A percentile compares a stretch with the other conserved stretches of the same genome.
phyloP scores from a whole-genome alignment of 2,329 filamentous ascomycete genomes.

The Madurella mycetomatis region DNA sequence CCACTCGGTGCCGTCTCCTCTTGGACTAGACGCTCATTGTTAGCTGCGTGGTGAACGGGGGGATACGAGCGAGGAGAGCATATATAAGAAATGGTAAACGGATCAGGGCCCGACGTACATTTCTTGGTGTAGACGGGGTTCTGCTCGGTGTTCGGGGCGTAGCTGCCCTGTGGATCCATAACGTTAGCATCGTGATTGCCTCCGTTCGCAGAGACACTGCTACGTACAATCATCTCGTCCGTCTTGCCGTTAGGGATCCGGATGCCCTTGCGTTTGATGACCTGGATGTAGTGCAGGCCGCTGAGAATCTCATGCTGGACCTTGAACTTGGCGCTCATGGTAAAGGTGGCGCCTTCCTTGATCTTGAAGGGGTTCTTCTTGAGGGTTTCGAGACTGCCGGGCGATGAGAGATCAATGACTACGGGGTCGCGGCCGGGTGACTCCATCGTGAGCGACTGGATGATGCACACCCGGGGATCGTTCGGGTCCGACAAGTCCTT shows the following conservation, averaged over 20 bases:
- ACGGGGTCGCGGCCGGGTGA: slow-evolving; percentile 78
- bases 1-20: slow-evolving; percentile 88
- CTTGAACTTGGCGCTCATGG: slow-evolving; percentile 90
- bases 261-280: slow-evolving; percentile 85
- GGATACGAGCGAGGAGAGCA: background rate
- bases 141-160: slow-evolving; percentile 86
- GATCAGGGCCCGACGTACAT: slow-evolving; percentile 56
- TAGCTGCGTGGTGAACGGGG: background rate
- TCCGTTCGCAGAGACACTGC: background rate
- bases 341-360: slow-evolving; percentile 91
- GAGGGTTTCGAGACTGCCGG: slow-evolving; percentile 69
- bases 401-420: slow-evolving; percentile 75
- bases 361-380: slow-evolving; percentile 95
- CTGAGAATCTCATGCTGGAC: slow-evolving; percentile 96
- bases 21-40: slow-evolving; percentile 1
- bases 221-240: slow-evolving; percentile 91
- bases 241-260: slow-evolving; percentile 71
- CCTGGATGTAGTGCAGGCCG: slow-evolving; percentile 92
- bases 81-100: background rate
- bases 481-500: slow-evolving; percentile 68
- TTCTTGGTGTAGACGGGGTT: slow-evolving; percentile 83
- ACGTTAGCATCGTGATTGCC: slow-evolving; percentile 11
- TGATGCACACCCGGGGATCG: slow-evolving; percentile 88
- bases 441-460: slow-evolving; percentile 84
- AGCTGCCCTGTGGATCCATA: slow-evolving; percentile 64